A percentile compares a stretch with the other conserved stretches of the same genome.
Conservation (phyloP, 2,329 filamentous ascomycete genomes). For the Fusarium begoniae region DNA sequence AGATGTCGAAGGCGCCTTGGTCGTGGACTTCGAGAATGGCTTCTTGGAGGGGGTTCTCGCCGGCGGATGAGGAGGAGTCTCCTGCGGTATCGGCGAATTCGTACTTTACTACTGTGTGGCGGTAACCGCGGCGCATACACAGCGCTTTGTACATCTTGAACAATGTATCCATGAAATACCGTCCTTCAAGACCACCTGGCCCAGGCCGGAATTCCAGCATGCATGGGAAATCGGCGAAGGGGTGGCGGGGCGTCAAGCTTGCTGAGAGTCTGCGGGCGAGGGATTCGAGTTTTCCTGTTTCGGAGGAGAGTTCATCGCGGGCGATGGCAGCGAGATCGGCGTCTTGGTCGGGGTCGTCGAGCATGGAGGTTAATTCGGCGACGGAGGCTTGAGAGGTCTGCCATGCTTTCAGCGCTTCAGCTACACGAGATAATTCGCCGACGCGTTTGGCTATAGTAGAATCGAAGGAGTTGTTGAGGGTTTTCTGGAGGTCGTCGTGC, state of each 20-base stretch:
- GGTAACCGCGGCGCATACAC: conserved; percentile 75
- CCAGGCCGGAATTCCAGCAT: conserved; percentile 92
- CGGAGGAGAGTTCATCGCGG: conserved; percentile 79
- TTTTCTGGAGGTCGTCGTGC: conserved; percentile 61
- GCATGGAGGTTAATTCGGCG: conserved; percentile 61
- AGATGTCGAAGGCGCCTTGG: conserved; percentile 79
- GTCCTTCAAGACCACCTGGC: conserved; percentile 89
- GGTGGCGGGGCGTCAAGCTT: conserved; percentile 85
- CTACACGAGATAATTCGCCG: conserved; percentile 69
- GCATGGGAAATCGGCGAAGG: conserved; percentile 89
- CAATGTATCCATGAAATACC: conserved; percentile 87
- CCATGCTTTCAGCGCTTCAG: conserved; percentile 66
- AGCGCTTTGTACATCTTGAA: conserved; percentile 90
- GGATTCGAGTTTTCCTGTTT: conserved; percentile 66
- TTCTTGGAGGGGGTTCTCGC: conserved; percentile 80
- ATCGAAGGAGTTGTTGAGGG: conserved; percentile 65
- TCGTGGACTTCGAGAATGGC: conserved; percentile 85
- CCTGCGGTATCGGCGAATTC: conserved; percentile 75
- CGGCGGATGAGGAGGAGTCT: conserved; percentile 60
- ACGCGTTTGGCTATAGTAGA: conserved; percentile 65
- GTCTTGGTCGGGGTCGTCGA: conserved; percentile 59
- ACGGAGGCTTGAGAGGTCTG: conserved; percentile 63
- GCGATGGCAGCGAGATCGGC: conserved; percentile 81
- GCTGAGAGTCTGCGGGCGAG: conserved; percentile 76
- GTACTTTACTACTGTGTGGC: conserved; percentile 78